Conservation (phyloP, 768 basidiomycete species). For the Pulveroboletus sp. region DNA sequence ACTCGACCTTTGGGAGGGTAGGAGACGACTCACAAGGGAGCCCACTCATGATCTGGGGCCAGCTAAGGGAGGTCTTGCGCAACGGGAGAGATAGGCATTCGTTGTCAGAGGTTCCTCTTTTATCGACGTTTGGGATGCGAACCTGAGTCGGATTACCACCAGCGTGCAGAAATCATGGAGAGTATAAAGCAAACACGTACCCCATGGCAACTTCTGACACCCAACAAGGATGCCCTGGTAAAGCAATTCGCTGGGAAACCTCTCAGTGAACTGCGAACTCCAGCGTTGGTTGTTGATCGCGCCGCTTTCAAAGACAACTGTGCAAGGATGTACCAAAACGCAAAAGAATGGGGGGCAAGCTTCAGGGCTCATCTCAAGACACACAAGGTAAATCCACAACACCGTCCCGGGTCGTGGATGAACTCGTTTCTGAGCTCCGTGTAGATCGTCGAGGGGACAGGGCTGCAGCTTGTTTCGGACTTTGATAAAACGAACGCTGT, state of each 20-base stretch:
- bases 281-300: slow-evolving; percentile 75
- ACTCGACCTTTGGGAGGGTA: not conserved
- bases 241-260: slow-evolving; percentile 54
- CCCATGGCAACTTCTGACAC: slow-evolving; percentile 36
- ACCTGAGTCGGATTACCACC: not conserved
- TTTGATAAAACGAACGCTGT: slow-evolving; percentile 55
- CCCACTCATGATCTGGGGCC: not conserved
- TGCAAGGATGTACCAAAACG: slow-evolving; percentile 61
- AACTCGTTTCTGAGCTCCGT: slow-evolving; percentile 7
- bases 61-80: not conserved
- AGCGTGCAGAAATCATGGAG: slow-evolving; percentile 15
- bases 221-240: slow-evolving; percentile 46
- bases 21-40: not conserved
- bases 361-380: slow-evolving; percentile 87
- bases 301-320: slow-evolving; percentile 70
- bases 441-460: slow-evolving; percentile 72
- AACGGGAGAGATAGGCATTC: not conserved
- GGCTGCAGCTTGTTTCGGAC: slow-evolving; percentile 58
- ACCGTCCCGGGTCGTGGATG: not conserved
- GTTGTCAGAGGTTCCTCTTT: not conserved
- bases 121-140: not conserved
- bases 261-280: slow-evolving; percentile 60
- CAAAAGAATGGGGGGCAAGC: slow-evolving; percentile 58
- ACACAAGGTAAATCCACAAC: slow-evolving; percentile 51
- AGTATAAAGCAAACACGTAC: slow-evolving; percentile 42